Base-by-base conservation (phyloP, 805 yeast species). In the Starmera quercuum region DNA sequence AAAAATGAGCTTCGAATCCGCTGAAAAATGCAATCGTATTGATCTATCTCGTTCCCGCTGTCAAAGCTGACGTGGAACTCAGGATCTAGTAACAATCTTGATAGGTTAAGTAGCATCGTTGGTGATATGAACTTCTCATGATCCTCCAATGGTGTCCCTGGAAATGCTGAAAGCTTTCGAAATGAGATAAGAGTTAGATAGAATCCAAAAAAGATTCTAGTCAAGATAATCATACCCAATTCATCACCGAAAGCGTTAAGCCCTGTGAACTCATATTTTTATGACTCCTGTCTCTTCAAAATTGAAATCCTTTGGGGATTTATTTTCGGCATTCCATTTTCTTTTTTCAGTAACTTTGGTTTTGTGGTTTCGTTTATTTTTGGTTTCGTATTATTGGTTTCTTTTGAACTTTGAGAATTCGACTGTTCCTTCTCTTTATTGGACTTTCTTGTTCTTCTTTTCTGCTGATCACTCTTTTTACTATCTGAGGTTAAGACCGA, bases 351-450 rank as follows among this genome's bases (percentile, higher is more conserved):
- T 9, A 8, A 12, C 20, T 29, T 22, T 8, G 36, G 16, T 16
- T 27, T 18, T 25, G 22, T 20, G 20, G 19, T 25, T n/a, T 26
- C 26, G 19, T 37, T 37, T 6, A 17, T n/a, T 13, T 26, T 30
- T 20, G 30, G 8, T n/a, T 19, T 5, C 8, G 16, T n/a, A 6
- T 22, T 7, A 19, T 13, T 37, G 20, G 4, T 35, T 12, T 27
- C 25, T 23, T 32, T 31, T 29, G 15, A 8, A 11, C 22, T 34
- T 31, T 20, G n/a, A 15, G 30, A 18, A 15, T 35, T 29, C 26
- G 19, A n/a, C 13, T 23, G 15, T 23, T 10, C 13, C 26, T 23
- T 23, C 20, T 5, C 16, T 25, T 31, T 23, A 16, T 31, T 15
- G 10, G 21, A 12, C 29, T 29, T 26, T 8, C 5, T 23, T 23